A percentile compares a stretch with the other conserved stretches of the same genome.
Evolutionary conservation across 1,139 yeast genomes (phyloP).

Genomic region (Geotrichum australiense): DNA sequence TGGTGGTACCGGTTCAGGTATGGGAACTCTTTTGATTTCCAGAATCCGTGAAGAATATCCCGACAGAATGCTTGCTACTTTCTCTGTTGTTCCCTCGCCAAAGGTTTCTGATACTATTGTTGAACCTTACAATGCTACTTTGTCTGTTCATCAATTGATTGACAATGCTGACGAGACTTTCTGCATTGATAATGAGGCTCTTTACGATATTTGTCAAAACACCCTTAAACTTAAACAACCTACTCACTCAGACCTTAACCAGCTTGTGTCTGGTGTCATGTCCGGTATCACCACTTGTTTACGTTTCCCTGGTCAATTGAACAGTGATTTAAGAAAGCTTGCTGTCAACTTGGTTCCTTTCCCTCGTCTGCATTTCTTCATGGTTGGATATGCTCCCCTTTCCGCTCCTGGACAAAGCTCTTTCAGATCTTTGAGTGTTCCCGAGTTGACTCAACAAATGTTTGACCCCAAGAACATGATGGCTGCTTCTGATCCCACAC

Average conservation of each 20-base stretch:
- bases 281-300: conserved; percentile 42
- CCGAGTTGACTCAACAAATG: conserved; percentile 42
- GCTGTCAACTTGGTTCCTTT: conserved; percentile 44
- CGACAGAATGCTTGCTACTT: conserved; percentile 43
- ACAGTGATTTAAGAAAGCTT: conserved; percentile 41
- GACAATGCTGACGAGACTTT: conserved; percentile 42
- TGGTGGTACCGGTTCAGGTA: conserved; percentile 44
- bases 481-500: conserved; percentile 42
- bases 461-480: conserved; percentile 40
- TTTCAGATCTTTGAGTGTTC: conserved; percentile 38
- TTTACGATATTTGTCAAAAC: conserved; percentile 39
- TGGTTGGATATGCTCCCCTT: conserved; percentile 43
- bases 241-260: conserved; percentile 38
- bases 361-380: conserved; percentile 43
- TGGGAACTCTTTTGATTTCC: conserved; percentile 40
- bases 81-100: conserved; percentile 42
- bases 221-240: conserved; percentile 39
- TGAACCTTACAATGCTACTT: conserved; percentile 41
- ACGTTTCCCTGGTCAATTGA: conserved; percentile 43
- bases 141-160: conserved; percentile 40
- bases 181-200: conserved; percentile 43
- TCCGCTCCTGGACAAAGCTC: conserved; percentile 36
- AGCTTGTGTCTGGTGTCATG: conserved; percentile 41
- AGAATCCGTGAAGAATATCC: conserved; percentile 40
- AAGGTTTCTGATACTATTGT: conserved; percentile 41